A percentile compares a stretch with the other conserved stretches of the same genome.
Evolutionary conservation across 2,329 filamentous ascomycete genomes (phyloP).

Genomic region (Graphilbum sp.): DNA sequence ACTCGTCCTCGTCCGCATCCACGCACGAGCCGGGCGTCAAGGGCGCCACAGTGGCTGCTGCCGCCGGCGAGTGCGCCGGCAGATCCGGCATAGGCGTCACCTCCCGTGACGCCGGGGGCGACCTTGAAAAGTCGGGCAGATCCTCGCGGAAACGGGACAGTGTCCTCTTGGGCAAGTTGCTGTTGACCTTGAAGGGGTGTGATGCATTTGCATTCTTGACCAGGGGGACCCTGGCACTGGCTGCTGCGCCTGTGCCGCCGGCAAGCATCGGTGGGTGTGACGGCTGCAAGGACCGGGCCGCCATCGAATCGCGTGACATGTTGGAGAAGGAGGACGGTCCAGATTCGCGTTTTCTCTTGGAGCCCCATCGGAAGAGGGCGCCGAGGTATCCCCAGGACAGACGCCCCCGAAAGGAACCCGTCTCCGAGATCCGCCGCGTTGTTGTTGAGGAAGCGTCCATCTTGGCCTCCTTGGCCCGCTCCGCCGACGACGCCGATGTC

Average conservation of each 20-base stretch:
- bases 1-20: slow-evolving; percentile 2
- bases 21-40: neutral
- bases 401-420: slow-evolving; percentile 18
- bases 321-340: slow-evolving; percentile 75
- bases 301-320: slow-evolving; percentile 76
- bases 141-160: slow-evolving; percentile 88
- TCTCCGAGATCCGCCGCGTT: neutral
- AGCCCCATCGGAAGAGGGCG: slow-evolving; percentile 50
- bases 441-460: neutral
- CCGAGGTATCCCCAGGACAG: slow-evolving; percentile 45
- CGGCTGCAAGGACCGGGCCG: slow-evolving; percentile 14
- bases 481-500: slow-evolving; percentile 19
- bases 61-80: slow-evolving; percentile 8
- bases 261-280: too few species aligned
- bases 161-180: slow-evolving; percentile 53
- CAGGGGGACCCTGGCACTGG: slow-evolving; percentile 24
- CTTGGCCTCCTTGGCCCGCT: neutral
- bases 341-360: slow-evolving; percentile 38
- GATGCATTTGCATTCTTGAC: slow-evolving; percentile 15
- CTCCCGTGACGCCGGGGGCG: slow-evolving; percentile 68
- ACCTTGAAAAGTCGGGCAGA: slow-evolving; percentile 68
- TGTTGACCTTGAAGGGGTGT: slow-evolving; percentile 18
- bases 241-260: neutral
- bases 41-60: slow-evolving; percentile 3
- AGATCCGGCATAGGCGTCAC: slow-evolving; percentile 56